These are phyloP conservation scores for Cladosporium halotolerans DNA, from an alignment of 2,329 filamentous ascomycete species.

Conservation along the genomic window DNA sequence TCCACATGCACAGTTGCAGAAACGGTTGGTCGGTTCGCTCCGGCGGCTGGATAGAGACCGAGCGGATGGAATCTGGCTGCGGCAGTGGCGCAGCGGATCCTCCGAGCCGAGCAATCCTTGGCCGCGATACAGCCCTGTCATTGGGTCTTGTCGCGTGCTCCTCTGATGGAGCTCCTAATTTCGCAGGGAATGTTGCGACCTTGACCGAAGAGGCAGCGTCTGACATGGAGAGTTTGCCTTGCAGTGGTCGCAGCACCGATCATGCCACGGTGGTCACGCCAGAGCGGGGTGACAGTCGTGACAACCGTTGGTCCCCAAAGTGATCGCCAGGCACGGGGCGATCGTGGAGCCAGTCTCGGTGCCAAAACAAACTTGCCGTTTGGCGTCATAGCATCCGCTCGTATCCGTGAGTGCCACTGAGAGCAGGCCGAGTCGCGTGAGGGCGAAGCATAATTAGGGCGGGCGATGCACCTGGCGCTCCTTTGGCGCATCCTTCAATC, in stretches of 20 bases:
- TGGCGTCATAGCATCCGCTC: slow-evolving; percentile 4
- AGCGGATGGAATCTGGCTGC: background rate
- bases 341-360: too few relatives aligned
- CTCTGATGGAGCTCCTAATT: too few relatives aligned
- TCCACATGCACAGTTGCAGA: background rate
- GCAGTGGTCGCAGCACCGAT: too few relatives aligned
- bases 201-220: too few relatives aligned
- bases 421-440: background rate
- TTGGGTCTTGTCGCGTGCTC: too few relatives aligned
- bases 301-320: background rate
- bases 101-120: too few relatives aligned
- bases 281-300: too few relatives aligned
- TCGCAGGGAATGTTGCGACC: too few relatives aligned
- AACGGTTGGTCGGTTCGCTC: background rate
- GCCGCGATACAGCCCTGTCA: too few relatives aligned
- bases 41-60: background rate
- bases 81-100: background rate
- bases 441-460: too few relatives aligned
- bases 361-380: background rate
- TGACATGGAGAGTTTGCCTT: too few relatives aligned
- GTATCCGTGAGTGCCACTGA: slow-evolving; percentile 7
- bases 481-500: background rate
- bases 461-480: background rate
- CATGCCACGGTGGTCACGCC: too few relatives aligned
- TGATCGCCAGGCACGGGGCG: background rate